Evolutionary conservation across 495 filamentous ascomycete genomes (phyloP).

Genomic region (Podospora fimiseda): DNA sequence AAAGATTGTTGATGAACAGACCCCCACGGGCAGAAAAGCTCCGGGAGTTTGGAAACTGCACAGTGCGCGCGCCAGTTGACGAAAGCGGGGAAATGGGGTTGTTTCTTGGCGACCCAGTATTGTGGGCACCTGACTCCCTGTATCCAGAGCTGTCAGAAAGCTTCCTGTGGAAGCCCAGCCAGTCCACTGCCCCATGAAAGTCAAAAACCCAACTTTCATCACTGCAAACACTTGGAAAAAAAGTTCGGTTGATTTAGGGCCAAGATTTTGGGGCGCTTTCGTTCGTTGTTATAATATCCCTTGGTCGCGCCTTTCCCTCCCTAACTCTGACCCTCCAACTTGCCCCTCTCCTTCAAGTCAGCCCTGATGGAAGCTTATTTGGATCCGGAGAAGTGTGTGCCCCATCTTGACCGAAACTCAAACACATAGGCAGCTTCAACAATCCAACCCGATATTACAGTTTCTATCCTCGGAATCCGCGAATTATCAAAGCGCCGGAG

Average conservation of each 20-base stretch:
- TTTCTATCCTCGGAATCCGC: too few species aligned
- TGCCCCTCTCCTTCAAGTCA: not conserved
- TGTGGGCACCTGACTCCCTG: not conserved
- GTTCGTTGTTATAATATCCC: too few species aligned
- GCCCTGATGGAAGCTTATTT: conserved; percentile 12
- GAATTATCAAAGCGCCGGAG: not conserved
- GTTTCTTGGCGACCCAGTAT: not conserved
- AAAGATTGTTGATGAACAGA: not conserved
- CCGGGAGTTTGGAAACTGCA: too few species aligned
- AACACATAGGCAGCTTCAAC: not conserved
- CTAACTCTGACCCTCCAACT: not conserved
- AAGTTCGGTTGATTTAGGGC: too few species aligned
- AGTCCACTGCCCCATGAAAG: too few species aligned
- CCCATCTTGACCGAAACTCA: not conserved
- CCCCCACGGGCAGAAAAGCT: not conserved
- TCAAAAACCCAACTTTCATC: too few species aligned
- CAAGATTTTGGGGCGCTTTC: too few species aligned
- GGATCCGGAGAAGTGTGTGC: conserved; percentile 3
- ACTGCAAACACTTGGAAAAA: too few species aligned
- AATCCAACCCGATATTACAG: not conserved
- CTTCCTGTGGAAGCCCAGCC: too few species aligned
- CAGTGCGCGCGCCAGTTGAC: too few species aligned
- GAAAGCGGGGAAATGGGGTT: too few species aligned
- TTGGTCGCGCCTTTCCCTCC: not conserved
- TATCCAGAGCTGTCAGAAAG: too few species aligned